phyloP scores from a whole-genome alignment of 2,329 filamentous ascomycete genomes.

The Fusarium sp. region DNA sequence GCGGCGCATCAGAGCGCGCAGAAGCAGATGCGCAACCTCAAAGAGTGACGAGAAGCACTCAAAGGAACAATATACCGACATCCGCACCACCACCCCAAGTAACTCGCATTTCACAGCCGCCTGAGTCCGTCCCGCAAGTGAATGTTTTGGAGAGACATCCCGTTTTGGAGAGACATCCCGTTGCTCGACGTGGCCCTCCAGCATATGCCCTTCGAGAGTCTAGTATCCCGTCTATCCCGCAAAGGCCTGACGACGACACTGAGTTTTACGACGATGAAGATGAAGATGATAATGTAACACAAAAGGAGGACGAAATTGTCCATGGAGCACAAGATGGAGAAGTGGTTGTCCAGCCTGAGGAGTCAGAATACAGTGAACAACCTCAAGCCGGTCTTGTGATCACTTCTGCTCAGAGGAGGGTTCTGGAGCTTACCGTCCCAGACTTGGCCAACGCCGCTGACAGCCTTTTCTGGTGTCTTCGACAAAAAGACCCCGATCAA shows the following conservation, averaged over 20 bases:
- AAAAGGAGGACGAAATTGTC: conserved; percentile 12
- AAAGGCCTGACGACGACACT: conserved; percentile 43
- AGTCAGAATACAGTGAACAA: conserved; percentile 3
- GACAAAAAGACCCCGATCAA: conserved; percentile 22
- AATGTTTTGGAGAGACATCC: conserved; percentile 29
- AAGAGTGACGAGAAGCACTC: conserved; percentile 38
- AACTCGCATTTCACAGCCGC: conserved; percentile 3
- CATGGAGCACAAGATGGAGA: conserved; percentile 27
- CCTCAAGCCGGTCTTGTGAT: conserved; percentile 8
- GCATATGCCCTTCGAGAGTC: conserved; percentile 32
- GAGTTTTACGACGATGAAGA: conserved; percentile 27
- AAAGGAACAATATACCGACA: conserved; percentile 13
- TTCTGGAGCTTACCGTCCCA: conserved; percentile 46
- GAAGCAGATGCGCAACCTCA: conserved; percentile 12
- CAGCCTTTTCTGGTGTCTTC: conserved; percentile 48
- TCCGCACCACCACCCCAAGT: conserved; percentile 3
- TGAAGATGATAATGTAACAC: neutral
- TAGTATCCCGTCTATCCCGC: conserved; percentile 33
- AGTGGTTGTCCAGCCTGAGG: conserved; percentile 13
- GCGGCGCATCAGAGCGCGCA: conserved; percentile 30
- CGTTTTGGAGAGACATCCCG: conserved; percentile 24
- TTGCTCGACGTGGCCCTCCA: conserved; percentile 46
- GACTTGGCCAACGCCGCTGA: conserved; percentile 48
- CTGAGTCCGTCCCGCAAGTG: conserved; percentile 1
- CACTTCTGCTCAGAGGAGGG: conserved; percentile 37